phyloP scores from a whole-genome alignment of 805 yeast species.

The Yamadazyma akitaensis region DNA sequence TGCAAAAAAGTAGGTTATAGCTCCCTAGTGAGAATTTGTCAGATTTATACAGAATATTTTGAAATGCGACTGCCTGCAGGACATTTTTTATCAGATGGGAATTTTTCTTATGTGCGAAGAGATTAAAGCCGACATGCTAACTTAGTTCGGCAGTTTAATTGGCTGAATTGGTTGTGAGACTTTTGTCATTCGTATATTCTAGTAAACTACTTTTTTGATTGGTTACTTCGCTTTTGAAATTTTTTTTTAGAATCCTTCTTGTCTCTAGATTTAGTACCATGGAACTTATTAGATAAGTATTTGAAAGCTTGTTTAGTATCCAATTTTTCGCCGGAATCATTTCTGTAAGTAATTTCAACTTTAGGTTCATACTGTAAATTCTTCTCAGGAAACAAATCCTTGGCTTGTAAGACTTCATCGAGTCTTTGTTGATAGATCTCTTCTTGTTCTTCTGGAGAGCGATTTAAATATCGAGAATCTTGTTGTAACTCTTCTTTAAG shows the following conservation, averaged over 20 bases:
- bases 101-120: background rate
- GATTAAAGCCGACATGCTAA: background rate
- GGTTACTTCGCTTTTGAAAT: background rate
- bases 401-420: conserved; percentile 26
- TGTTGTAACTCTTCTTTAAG: conserved; percentile 26
- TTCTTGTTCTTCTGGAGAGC: conserved; percentile 28
- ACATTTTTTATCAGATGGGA: conserved; percentile 1
- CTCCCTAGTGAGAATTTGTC: background rate
- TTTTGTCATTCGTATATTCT: background rate
- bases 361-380: conserved; percentile 39
- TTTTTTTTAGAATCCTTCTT: conserved; percentile 3
- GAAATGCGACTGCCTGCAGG: background rate
- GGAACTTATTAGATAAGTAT: conserved; percentile 72
- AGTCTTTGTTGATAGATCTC: conserved; percentile 23
- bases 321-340: conserved; percentile 58
- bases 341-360: conserved; percentile 57
- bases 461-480: conserved; percentile 23
- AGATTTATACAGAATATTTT: conserved; percentile 1
- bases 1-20: background rate
- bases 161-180: background rate
- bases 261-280: conserved; percentile 43
- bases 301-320: conserved; percentile 72
- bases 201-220: background rate
- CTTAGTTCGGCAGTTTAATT: background rate
- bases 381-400: conserved; percentile 19